Percentiles rank a stretch among this genome's conserved stretches.
Evolutionary conservation across 2,329 filamentous ascomycete species (phyloP).

Genomic region (Podosphaera fusca): DNA sequence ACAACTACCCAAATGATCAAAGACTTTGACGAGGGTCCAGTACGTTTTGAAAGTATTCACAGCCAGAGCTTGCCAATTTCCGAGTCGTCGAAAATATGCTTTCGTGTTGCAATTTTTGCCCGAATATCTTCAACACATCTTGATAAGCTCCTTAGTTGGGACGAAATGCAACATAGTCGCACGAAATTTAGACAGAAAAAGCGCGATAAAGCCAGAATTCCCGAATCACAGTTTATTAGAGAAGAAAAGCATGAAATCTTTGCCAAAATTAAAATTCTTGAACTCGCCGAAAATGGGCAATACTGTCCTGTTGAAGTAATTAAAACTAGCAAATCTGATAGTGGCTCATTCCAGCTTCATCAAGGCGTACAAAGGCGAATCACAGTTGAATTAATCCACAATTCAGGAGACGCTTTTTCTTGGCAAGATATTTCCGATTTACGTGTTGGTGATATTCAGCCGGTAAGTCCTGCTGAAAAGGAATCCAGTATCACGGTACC

Average conservation of each 20-base stretch:
- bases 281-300: slow-evolving; percentile 74
- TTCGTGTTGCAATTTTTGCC: slow-evolving; percentile 80
- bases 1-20: slow-evolving; percentile 89
- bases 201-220: slow-evolving; percentile 39
- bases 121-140: slow-evolving; percentile 82
- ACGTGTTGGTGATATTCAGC: slow-evolving; percentile 56
- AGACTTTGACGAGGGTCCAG: slow-evolving; percentile 77
- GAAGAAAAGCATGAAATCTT: slow-evolving; percentile 91
- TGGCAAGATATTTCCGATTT: slow-evolving; percentile 68
- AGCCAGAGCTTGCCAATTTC: slow-evolving; percentile 84
- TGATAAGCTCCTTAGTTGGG: slow-evolving; percentile 94
- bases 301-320: slow-evolving; percentile 86
- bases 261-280: slow-evolving; percentile 65
- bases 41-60: slow-evolving; percentile 93
- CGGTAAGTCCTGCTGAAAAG: slow-evolving; percentile 69
- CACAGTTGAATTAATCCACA: slow-evolving; percentile 72
- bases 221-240: slow-evolving; percentile 78
- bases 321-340: slow-evolving; percentile 61
- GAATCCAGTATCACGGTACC: slow-evolving; percentile 54
- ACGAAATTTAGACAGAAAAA: slow-evolving; percentile 29
- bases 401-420: slow-evolving; percentile 64
- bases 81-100: slow-evolving; percentile 46
- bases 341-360: slow-evolving; percentile 83
- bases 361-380: slow-evolving; percentile 83
- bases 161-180: slow-evolving; percentile 76